These are phyloP conservation scores for Lithohypha guttulata DNA, from an alignment of 2,329 filamentous ascomycete species.

Conservation along the genomic window DNA sequence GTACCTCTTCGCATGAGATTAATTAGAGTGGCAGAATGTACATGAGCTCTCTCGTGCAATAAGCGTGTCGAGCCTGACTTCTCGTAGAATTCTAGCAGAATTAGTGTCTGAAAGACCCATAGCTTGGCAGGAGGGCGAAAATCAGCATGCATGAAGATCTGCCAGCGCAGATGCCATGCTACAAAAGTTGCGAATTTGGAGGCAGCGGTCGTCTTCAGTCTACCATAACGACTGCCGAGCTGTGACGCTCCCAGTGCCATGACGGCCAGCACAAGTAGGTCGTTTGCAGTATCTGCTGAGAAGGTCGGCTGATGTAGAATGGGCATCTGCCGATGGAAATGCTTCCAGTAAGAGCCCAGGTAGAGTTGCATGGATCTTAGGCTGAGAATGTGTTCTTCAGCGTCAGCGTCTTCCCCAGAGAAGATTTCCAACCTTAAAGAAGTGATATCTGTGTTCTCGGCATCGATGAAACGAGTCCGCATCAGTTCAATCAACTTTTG, in stretches of 20 bases:
- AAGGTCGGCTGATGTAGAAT: slow-evolving; percentile 94
- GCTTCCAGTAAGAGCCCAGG: slow-evolving; percentile 84
- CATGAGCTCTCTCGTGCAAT: slow-evolving; percentile 87
- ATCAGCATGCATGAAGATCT: slow-evolving; percentile 83
- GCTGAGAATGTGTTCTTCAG: slow-evolving; percentile 56
- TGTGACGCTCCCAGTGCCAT: slow-evolving; percentile 89
- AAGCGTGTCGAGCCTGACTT: slow-evolving; percentile 94
- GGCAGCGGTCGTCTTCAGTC: slow-evolving; percentile 62
- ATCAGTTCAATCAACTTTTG: slow-evolving; percentile 75
- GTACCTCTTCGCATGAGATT: slow-evolving; percentile 90
- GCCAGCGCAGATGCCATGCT: slow-evolving; percentile 88
- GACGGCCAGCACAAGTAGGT: slow-evolving; percentile 72
- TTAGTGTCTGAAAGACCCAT: slow-evolving; percentile 87
- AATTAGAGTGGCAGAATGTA: slow-evolving; percentile 90
- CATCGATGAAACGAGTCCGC: slow-evolving; percentile 59
- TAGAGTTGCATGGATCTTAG: slow-evolving; percentile 93
- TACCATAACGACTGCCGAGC: slow-evolving; percentile 69
- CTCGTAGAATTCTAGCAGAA: slow-evolving; percentile 86
- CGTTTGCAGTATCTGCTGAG: slow-evolving; percentile 73
- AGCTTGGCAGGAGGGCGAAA: slow-evolving; percentile 91
- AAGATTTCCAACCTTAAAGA: slow-evolving; percentile 67
- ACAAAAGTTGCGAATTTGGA: slow-evolving; percentile 79
- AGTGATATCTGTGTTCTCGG: slow-evolving; percentile 59
- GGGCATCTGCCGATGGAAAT: slow-evolving; percentile 88
- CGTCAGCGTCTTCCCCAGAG: slow-evolving; percentile 58